Conservation (phyloP, 2,329 filamentous ascomycete genomes). For the Penicillium glabrum region DNA sequence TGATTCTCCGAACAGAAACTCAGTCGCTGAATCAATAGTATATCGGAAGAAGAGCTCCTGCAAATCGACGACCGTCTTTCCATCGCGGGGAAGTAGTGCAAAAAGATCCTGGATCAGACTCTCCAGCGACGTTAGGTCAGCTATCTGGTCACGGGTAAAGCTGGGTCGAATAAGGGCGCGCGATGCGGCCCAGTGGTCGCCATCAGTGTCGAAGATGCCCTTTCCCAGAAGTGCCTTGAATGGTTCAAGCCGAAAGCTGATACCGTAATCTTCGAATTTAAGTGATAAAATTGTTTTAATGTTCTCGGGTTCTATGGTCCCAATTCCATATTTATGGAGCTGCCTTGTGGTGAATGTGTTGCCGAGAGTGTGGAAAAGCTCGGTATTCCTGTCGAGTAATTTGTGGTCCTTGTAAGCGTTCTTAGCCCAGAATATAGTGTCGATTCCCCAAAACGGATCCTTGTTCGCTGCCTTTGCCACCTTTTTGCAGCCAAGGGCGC, state of each 20-base stretch:
- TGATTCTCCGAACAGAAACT: conserved; percentile 65
- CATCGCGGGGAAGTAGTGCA: conserved; percentile 30
- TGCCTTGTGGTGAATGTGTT: neutral
- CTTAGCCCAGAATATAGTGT: neutral
- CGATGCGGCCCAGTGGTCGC: conserved; percentile 10
- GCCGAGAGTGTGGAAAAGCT: neutral
- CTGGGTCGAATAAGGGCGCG: conserved; percentile 13
- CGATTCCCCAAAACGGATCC: neutral
- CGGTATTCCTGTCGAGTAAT: neutral
- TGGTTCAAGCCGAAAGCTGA: neutral
- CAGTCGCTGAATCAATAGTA: conserved; percentile 66
- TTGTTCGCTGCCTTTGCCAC: neutral
- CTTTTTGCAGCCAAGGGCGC: neutral
- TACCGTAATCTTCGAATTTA: neutral
- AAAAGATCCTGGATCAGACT: conserved; percentile 6
- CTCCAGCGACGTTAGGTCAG: neutral
- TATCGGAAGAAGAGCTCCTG: conserved; percentile 64
- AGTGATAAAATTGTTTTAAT: neutral
- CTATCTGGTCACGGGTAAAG: conserved; percentile 20
- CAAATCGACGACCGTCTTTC: conserved; percentile 56
- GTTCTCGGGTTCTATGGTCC: neutral
- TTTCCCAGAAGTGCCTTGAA: conserved; percentile 18
- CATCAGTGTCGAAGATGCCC: conserved; percentile 20
- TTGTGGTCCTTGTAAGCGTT: neutral
- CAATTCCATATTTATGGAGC: neutral